Evolutionary conservation across 352 stramenopile species (phyloP).

Genomic region (Phytophthora palmivora): DNA sequence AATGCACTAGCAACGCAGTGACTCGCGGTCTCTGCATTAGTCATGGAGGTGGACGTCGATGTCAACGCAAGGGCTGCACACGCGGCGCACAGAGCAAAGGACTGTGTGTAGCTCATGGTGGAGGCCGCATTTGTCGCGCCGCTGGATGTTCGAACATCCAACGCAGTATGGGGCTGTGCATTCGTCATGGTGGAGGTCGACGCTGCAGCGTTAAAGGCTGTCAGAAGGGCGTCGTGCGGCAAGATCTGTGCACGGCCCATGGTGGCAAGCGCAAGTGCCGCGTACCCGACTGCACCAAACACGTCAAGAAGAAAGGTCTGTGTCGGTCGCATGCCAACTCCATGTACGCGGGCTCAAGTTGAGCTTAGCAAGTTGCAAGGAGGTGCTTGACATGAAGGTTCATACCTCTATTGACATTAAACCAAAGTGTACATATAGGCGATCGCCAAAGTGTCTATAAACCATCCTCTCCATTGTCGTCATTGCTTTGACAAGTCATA

Average conservation of each 20-base stretch:
- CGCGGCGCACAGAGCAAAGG: conserved; percentile 84
- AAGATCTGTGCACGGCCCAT: conserved; percentile 88
- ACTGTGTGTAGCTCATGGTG: conserved; percentile 84
- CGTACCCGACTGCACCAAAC: conserved; percentile 82
- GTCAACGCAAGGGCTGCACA: conserved; percentile 85
- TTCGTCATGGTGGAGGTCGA: conserved; percentile 86
- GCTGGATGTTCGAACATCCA: conserved; percentile 88
- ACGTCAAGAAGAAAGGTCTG: conserved; percentile 88
- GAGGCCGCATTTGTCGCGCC: conserved; percentile 80
- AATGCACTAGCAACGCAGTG: conserved; percentile 81
- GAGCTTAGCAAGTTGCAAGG: conserved; percentile 19
- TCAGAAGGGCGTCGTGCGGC: conserved; percentile 86
- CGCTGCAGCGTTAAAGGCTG: conserved; percentile 84
- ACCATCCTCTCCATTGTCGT: background rate
- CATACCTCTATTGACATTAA: conserved; percentile 31
- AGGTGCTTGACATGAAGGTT: conserved; percentile 4
- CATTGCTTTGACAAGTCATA: background rate
- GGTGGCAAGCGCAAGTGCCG: conserved; percentile 87
- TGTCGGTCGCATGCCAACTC: conserved; percentile 83
- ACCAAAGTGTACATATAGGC: conserved; percentile 34
- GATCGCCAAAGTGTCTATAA: conserved; percentile 19
- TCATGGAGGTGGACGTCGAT: conserved; percentile 80
- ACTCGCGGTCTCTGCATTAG: conserved; percentile 85
- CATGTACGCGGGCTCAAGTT: conserved; percentile 39
- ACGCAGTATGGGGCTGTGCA: conserved; percentile 89